Percentiles rank a stretch among this genome's conserved stretches.
Conservation (phyloP, 495 filamentous ascomycete species). For the Barbatosphaeria neglecta region DNA sequence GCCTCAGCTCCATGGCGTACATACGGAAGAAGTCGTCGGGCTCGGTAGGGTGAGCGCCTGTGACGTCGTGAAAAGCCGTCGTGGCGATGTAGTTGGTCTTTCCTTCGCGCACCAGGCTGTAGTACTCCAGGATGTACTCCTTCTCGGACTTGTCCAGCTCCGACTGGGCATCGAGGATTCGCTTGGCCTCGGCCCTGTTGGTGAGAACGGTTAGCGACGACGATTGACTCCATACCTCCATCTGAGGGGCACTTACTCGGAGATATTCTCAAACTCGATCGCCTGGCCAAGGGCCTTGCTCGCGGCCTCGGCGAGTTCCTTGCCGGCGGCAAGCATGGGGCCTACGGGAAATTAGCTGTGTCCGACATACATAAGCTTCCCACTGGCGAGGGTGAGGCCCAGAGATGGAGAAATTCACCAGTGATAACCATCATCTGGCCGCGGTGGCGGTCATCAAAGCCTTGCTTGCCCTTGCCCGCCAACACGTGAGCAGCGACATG, state of each 20-base stretch:
- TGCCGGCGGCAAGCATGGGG: conserved; percentile 39
- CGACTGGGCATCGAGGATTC: conserved; percentile 29
- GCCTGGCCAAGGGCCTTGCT: conserved; percentile 34
- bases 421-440: conserved; percentile 45
- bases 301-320: conserved; percentile 40
- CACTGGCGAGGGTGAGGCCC: too few species aligned
- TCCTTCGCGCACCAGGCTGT: conserved; percentile 44
- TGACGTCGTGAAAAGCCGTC: conserved; percentile 41
- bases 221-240: not conserved
- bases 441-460: conserved; percentile 42
- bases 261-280: conserved; percentile 43
- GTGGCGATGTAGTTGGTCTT: conserved; percentile 52
- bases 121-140: conserved; percentile 46
- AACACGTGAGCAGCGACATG: conserved; percentile 41
- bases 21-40: conserved; percentile 41
- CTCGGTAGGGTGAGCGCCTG: conserved; percentile 37
- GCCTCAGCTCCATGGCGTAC: conserved; percentile 34
- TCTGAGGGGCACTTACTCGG: conserved; percentile 25
- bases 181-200: conserved; percentile 32
- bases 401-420: too few species aligned
- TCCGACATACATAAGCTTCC: too few species aligned
- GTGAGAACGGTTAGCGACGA: conserved; percentile 3
- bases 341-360: conserved; percentile 11
- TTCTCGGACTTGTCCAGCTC: conserved; percentile 36
- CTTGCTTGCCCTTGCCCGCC: conserved; percentile 39